phyloP scores from a whole-genome alignment of 768 basidiomycete species.

The Boletus sp. region DNA sequence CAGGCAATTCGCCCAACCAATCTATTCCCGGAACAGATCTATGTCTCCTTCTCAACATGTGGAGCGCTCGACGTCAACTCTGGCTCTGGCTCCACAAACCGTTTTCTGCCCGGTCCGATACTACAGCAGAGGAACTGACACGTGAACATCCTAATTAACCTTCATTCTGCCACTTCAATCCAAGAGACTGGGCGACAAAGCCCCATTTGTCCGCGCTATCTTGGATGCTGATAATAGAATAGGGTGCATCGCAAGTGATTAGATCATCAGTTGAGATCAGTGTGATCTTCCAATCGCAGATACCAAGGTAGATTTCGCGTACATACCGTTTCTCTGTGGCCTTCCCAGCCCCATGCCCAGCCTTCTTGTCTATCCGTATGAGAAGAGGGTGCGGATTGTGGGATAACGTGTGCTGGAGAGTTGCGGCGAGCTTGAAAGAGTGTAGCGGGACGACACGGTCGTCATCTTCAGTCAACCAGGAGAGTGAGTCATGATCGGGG shows the following conservation, averaged over 20 bases:
- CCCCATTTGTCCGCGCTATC: conserved; percentile 77
- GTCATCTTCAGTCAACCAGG: conserved; percentile 49
- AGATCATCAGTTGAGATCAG: conserved; percentile 12
- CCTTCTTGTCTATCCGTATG: conserved; percentile 74
- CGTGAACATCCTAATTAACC: conserved; percentile 4
- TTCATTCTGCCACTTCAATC: conserved; percentile 37
- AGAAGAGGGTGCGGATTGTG: conserved; percentile 71
- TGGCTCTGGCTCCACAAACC: not conserved
- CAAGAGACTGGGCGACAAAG: conserved; percentile 67
- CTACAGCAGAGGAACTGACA: not conserved
- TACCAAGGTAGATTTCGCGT: not conserved
- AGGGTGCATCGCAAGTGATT: not conserved
- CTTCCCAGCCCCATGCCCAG: conserved; percentile 80
- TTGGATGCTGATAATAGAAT: conserved; percentile 50
- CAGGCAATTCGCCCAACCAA: not conserved
- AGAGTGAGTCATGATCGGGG: conserved; percentile 2
- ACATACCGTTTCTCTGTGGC: conserved; percentile 63
- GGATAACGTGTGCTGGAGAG: conserved; percentile 63
- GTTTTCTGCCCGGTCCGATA: not conserved
- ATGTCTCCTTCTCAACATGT: not conserved
- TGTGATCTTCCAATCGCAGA: not conserved
- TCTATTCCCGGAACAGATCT: not conserved
- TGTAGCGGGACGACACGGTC: conserved; percentile 86
- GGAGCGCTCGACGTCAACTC: too few species aligned
- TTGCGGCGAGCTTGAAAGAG: conserved; percentile 79